phyloP scores from a whole-genome alignment of 1,139 yeast species.

The Pichiaceae sp. region DNA sequence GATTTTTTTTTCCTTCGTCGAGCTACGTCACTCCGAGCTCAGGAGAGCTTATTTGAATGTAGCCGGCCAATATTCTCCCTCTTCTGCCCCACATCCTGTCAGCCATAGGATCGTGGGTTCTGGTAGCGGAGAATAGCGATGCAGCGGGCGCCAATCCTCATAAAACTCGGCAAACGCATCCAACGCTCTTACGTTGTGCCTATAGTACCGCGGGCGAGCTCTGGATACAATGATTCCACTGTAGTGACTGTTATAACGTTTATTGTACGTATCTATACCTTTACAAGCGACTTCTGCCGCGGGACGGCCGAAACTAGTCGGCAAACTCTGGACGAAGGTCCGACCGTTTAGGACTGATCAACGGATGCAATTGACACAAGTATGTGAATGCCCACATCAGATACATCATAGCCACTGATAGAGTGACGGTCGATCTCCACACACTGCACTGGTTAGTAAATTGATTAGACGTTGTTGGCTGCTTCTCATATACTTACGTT shows the following conservation, averaged over 20 bases:
- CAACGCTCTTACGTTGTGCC: too few relatives aligned
- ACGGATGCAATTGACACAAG: constrained; percentile 71
- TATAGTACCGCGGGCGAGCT: neutral
- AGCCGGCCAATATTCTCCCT: too few relatives aligned
- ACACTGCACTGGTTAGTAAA: constrained; percentile 35
- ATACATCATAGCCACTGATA: constrained; percentile 80
- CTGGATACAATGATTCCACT: neutral
- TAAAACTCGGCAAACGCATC: too few relatives aligned
- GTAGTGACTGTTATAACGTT: neutral
- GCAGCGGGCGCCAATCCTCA: neutral
- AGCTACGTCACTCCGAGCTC: too few relatives aligned
- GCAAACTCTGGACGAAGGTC: constrained; percentile 70
- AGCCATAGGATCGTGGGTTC: constrained; percentile 53
- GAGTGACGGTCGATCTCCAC: constrained; percentile 83
- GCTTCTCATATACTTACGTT: constrained; percentile 29
- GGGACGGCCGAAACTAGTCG: constrained; percentile 17
- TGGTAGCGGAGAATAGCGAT: constrained; percentile 58
- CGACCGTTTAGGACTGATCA: constrained; percentile 71
- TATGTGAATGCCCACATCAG: constrained; percentile 95
- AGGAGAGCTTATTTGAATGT: too few relatives aligned
- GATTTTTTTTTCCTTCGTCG: too few relatives aligned
- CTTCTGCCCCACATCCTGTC: constrained; percentile 62
- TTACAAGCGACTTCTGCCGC: too few relatives aligned
- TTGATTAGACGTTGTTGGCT: neutral
- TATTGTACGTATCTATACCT: too few relatives aligned